phyloP scores from a whole-genome alignment of 805 yeast species.

The Yamadazyma phyllophila region DNA sequence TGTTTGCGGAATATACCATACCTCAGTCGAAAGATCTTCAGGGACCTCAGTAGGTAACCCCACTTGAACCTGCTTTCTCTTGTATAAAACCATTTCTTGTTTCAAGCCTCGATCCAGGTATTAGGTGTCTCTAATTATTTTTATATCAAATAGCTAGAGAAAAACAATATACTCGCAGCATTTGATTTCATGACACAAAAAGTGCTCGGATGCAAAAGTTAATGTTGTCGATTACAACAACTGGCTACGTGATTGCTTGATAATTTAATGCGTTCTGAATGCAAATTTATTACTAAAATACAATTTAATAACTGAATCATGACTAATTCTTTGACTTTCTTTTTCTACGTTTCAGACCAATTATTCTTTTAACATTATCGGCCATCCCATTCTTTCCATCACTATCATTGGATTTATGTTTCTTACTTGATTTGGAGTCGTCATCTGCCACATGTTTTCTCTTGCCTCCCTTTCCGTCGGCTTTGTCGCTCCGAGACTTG shows the following conservation, averaged over 20 bases:
- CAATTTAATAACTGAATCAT: neutral
- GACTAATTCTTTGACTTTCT: slow-evolving; percentile 45
- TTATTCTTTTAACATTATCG: slow-evolving; percentile 59
- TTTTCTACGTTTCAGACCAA: slow-evolving; percentile 68
- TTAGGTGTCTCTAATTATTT: neutral
- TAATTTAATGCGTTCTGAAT: neutral
- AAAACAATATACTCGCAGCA: slow-evolving; percentile 6
- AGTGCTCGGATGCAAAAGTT: slow-evolving; percentile 1
- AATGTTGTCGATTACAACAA: neutral
- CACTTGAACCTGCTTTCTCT: slow-evolving; percentile 65
- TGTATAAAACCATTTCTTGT: slow-evolving; percentile 62
- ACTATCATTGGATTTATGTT: slow-evolving; percentile 23
- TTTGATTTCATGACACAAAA: neutral
- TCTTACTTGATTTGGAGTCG: slow-evolving; percentile 13
- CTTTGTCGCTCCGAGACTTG: slow-evolving; percentile 5
- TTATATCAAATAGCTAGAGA: neutral
- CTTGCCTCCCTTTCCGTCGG: slow-evolving; percentile 8
- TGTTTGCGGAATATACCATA: slow-evolving; percentile 81
- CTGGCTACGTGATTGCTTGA: neutral
- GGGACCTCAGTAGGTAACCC: slow-evolving; percentile 60
- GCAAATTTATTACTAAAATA: slow-evolving; percentile 3
- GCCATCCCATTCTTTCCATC: slow-evolving; percentile 34
- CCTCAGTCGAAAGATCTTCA: slow-evolving; percentile 53
- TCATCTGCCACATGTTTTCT: slow-evolving; percentile 12
- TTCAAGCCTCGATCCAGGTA: neutral